Evolutionary conservation across 176 grass and related monocot species (phyloP), one percentile per base, ranked within the genome.

Genomic region (Dendrocalamus sinicus): DNA sequence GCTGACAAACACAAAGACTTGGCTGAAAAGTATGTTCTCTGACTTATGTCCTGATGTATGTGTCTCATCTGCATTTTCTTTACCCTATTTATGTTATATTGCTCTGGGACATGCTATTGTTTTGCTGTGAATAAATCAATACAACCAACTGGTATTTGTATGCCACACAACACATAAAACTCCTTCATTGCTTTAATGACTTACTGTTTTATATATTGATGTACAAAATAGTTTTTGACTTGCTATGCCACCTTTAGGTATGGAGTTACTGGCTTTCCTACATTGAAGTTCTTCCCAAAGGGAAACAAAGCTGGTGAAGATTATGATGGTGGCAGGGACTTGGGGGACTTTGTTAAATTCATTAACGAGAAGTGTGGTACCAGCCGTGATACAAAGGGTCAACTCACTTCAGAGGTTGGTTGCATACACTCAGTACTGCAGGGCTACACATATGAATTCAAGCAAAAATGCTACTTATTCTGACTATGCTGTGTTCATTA

Each of bases 271-370:
- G 90, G 94, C 26, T 97, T 81, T 88, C 94, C 94, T 26, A 97
- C 94, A 39, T 82, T 97, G 86, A 97, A 97, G 85, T 97, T 97
- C 78, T 97, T 97, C 75, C 92, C 95, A 5, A 97, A 92, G 81
- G 86, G 90, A 65, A 97, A 97, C 90, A 97, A 97, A 89, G 90
- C 76, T 85, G 95, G 95, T 78, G 95, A 94, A 86, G 92, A 97
- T 73, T 97, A 94, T 47, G 92, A 97, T 72, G 95, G 81, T 48
- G 92, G 88, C 6, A 87, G 88, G 74, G 92, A 94, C 22, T 92
- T 94, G 77, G 92, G 76, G 74, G 92, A 91, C 72, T 97, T 97
- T 70, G 86, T 94, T 58, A 94, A 89, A 71, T 94, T 97, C 80
- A 86, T 97, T 66, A 97, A 97, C 71, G 95, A 94, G 78, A 97